These are phyloP conservation scores for Casaregolazyma suthepensis DNA, from an alignment of 1,139 yeast species.

Conservation along the genomic window DNA sequence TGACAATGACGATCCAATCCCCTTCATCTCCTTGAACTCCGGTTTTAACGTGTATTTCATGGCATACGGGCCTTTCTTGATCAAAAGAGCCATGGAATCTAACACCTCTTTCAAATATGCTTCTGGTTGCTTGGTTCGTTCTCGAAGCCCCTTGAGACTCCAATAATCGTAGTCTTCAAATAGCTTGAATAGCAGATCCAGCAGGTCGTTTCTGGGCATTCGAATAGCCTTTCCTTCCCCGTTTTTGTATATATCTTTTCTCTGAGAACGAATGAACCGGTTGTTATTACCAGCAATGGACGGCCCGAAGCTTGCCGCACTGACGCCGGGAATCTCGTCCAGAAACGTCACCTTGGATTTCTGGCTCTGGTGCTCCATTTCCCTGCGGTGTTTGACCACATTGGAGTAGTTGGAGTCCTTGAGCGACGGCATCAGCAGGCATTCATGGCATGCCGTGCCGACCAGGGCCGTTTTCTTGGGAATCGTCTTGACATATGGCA, in stretches of 20 bases:
- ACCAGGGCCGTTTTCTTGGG: slow-evolving; percentile 69
- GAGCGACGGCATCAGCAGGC: slow-evolving; percentile 77
- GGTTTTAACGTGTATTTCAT: slow-evolving; percentile 84
- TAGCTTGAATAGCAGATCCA: slow-evolving; percentile 79
- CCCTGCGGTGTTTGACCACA: slow-evolving; percentile 50
- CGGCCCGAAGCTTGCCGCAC: slow-evolving; percentile 73
- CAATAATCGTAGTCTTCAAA: slow-evolving; percentile 96
- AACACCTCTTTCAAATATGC: slow-evolving; percentile 84
- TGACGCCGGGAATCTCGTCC: slow-evolving; percentile 82
- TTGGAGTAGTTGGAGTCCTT: slow-evolving; percentile 63
- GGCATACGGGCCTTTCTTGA: slow-evolving; percentile 94
- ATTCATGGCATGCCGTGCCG: slow-evolving; percentile 90
- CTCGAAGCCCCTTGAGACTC: slow-evolving; percentile 91
- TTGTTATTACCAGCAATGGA: slow-evolving; percentile 44
- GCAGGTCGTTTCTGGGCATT: slow-evolving; percentile 86
- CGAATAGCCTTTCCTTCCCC: slow-evolving; percentile 86
- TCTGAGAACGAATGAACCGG: slow-evolving; percentile 31
- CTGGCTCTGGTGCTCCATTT: slow-evolving; percentile 36
- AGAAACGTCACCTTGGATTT: slow-evolving; percentile 74
- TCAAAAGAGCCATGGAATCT: slow-evolving; percentile 82
- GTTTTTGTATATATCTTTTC: slow-evolving; percentile 36
- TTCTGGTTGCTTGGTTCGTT: slow-evolving; percentile 94
- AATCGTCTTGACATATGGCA: slow-evolving; percentile 28
- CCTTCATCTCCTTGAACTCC: slow-evolving; percentile 58
- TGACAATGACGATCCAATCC: slow-evolving; percentile 35